These are phyloP conservation scores for Neohortaea acidophila DNA, from an alignment of 495 filamentous ascomycete genomes.

Conservation along the genomic window DNA sequence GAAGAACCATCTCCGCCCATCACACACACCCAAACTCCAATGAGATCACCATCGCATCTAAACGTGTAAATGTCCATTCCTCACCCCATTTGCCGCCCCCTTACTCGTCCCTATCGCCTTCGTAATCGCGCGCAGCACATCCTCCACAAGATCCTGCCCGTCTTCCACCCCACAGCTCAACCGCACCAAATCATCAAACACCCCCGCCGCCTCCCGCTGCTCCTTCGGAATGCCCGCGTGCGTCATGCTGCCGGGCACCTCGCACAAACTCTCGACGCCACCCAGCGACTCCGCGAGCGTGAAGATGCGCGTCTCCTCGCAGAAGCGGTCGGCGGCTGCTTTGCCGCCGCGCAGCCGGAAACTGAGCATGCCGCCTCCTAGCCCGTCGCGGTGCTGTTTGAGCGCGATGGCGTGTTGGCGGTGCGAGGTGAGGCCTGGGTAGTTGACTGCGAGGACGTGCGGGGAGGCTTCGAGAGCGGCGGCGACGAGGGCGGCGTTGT, in stretches of 20 bases:
- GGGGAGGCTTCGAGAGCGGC: conserved; percentile 61
- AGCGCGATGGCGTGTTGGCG: conserved; percentile 68
- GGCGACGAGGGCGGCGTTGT: conserved; percentile 69
- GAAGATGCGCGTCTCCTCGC: conserved; percentile 75
- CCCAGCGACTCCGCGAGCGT: conserved; percentile 87
- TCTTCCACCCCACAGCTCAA: conserved; percentile 93
- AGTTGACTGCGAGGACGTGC: conserved; percentile 78
- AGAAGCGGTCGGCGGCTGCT: conserved; percentile 78
- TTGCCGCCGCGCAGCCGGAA: conserved; percentile 90
- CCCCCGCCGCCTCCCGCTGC: conserved; percentile 76
- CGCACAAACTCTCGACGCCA: conserved; percentile 81
- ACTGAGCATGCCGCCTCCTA: conserved; percentile 94
- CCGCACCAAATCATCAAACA: conserved; percentile 93
- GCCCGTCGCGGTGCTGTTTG: conserved; percentile 82
- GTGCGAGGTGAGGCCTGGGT: conserved; percentile 80
- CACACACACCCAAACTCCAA: too few relatives aligned
- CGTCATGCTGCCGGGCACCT: conserved; percentile 89
- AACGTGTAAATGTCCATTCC: background rate
- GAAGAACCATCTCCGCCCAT: too few relatives aligned
- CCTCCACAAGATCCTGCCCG: conserved; percentile 61
- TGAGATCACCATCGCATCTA: background rate
- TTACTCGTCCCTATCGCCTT: conserved; percentile 45
- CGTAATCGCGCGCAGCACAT: conserved; percentile 76
- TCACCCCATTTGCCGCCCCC: conserved; percentile 8
- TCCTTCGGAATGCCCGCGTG: conserved; percentile 87